Evolutionary conservation across 78 protist genomes (phyloP).

Genomic region (Guillardia theta): DNA sequence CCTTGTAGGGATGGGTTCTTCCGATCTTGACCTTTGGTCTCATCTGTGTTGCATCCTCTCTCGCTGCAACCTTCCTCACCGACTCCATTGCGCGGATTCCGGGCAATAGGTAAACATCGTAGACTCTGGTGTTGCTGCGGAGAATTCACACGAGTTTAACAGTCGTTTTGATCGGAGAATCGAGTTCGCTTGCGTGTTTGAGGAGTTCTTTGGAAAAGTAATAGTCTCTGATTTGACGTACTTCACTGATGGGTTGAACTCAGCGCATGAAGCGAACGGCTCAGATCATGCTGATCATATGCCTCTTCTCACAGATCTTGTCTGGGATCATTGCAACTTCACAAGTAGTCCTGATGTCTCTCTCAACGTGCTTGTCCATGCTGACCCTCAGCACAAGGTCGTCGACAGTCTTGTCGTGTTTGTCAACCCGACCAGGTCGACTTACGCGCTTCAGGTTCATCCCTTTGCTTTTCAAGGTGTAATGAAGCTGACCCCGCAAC

Average conservation of each 20-base stretch:
- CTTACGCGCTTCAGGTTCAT: neutral
- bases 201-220: neutral
- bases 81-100: slow-evolving; percentile 40
- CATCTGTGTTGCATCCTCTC: neutral
- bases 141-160: too few relatives aligned
- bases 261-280: neutral
- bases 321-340: slow-evolving; percentile 32
- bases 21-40: neutral
- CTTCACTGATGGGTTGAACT: neutral
- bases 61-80: neutral
- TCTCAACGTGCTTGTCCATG: neutral
- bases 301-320: slow-evolving; percentile 1
- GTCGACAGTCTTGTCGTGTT: neutral
- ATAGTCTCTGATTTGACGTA: neutral
- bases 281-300: neutral
- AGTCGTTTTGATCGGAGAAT: neutral
- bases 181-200: neutral
- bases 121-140: neutral
- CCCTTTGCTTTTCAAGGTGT: neutral
- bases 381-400: neutral
- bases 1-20: neutral
- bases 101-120: neutral
- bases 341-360: too few relatives aligned
- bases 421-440: neutral
- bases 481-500: neutral